Base-by-base conservation (phyloP, 768 basidiomycete genomes). In the Boletus reticuloceps region DNA sequence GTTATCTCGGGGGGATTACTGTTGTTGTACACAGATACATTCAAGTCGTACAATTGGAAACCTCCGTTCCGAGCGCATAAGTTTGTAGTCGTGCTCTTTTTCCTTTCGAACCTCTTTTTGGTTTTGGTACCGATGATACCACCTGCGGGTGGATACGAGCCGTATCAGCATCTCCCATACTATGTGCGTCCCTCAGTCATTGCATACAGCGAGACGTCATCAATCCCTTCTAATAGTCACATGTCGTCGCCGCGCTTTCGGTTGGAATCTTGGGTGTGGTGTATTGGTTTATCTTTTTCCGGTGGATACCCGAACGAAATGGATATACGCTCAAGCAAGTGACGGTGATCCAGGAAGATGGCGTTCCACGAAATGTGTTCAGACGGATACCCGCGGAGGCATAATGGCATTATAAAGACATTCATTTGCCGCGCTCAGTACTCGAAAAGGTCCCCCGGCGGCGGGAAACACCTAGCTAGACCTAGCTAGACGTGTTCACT, bases 51-150 rank as follows among this genome's bases (percentile, higher is more conserved):
- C 67, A 66, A 73, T 0, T 90, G 88, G 88, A 64, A 77, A 27
- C 87, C 88, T 4, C 88, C 88, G 0, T 89, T 84, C 72, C 76
- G 71, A 39, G 79, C 85, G 1, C 79, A 82, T 19, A 81, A 74
- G 47, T 44, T 59, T 19, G 73, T 80, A 25, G 73, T 82, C 2
- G 55, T 76, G 4, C 72, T 83, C 32, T 89, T 87, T 73, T 78
- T 85, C 55, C 54, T 84, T 6, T 84, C 86, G 3, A 89, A 89
- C 56, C 41, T 86, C 16, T 86, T 88, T 65, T 72, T 90, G 20
- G 69, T 81, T n/a, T 58, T 78, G 34, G 80, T 82, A 6, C 87
- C 88, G 0, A 71, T 89, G 48, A 71, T 88, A 31, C 87, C 88
- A 5, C 88, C 88, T 1, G 64, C 72, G 0, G 66, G 71, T 6